phyloP scores from a whole-genome alignment of 2,329 filamentous ascomycete genomes.

The Elsinoe australis region DNA sequence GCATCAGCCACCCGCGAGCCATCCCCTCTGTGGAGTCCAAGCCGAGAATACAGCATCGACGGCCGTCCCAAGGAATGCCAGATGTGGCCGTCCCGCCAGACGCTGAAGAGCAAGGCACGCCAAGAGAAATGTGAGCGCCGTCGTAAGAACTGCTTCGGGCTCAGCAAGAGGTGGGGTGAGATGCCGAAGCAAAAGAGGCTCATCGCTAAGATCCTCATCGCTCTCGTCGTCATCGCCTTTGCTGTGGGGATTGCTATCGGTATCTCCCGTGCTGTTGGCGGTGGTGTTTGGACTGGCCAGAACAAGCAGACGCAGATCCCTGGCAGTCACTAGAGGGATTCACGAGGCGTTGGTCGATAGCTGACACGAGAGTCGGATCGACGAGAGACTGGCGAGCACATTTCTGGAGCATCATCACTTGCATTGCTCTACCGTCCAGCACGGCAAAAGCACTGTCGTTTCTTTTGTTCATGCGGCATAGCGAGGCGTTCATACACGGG shows the following conservation, averaged over 20 bases:
- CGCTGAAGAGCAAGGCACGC: conserved; percentile 34
- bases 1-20: conserved; percentile 26
- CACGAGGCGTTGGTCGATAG: too few species aligned
- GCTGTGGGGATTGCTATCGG: conserved; percentile 44
- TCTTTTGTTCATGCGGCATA: not conserved
- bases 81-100: conserved; percentile 46
- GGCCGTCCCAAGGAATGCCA: conserved; percentile 42
- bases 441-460: not conserved
- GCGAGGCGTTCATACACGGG: conserved; percentile 10
- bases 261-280: conserved; percentile 43
- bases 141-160: conserved; percentile 31
- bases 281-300: conserved; percentile 38
- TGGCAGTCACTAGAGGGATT: not conserved
- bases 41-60: conserved; percentile 17
- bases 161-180: conserved; percentile 31
- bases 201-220: conserved; percentile 39
- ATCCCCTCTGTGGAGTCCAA: conserved; percentile 28
- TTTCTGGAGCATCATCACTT: too few species aligned
- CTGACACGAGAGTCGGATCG: too few species aligned
- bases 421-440: not conserved
- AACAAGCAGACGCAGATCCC: conserved; percentile 29
- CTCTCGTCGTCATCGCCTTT: conserved; percentile 38
- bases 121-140: conserved; percentile 25
- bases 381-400: too few species aligned
- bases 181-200: conserved; percentile 39